Base-by-base conservation (phyloP, 768 basidiomycete genomes). In the Rubroboletus satanas region DNA sequence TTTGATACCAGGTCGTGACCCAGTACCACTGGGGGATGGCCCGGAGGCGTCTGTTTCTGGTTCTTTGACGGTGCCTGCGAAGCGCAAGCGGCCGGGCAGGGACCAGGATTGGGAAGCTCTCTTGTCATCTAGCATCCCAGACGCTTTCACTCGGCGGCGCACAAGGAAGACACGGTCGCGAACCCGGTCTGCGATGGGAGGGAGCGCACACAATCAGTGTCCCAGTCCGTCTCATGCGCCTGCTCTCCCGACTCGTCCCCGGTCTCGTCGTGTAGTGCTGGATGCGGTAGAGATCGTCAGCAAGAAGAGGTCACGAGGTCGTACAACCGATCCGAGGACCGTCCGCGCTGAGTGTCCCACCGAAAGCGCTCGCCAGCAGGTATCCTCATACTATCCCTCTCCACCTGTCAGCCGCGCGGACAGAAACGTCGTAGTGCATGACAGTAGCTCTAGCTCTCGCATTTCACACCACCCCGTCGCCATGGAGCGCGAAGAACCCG, bases 201-300 rank as follows among this genome's bases (percentile, higher is more conserved):
- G 28, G 32, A 37, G 6, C 9, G n/a, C 11, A 21, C 26, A 5
- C 31, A 23, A 28, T n/a, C 53, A 21, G 21, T 21, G 6, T 21
- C 36, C n/a, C 15, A n/a, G 18, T 37, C 46, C 28, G 0, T 21
- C 47, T 6, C 18, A 36, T 2, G 21, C 15, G 8, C 15, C 26
- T 43, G 2, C 38, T 18, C 28, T 32, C 12, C 11, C 23, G 15
- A 37, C 5, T 1, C 23, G 21, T 52, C 10, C 37, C 15, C 15
- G 17, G 15, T 32, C 54, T 38, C 23, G 31, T 35, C 61, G 66
- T 5, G n/a, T 48, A 12, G 45, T 58, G 5, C 36, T 63, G 39
- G 64, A 66, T 1, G 64, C 58, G 0, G 60, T 60, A 17, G 69
- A 64, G 33, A 64, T 66, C 33, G 35, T 59, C 17, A 36, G 17